Percentiles rank a stretch among this genome's conserved stretches.
Evolutionary conservation across 2,329 filamentous ascomycete genomes (phyloP).

Genomic region (Pseudogymnoascus destructans): DNA sequence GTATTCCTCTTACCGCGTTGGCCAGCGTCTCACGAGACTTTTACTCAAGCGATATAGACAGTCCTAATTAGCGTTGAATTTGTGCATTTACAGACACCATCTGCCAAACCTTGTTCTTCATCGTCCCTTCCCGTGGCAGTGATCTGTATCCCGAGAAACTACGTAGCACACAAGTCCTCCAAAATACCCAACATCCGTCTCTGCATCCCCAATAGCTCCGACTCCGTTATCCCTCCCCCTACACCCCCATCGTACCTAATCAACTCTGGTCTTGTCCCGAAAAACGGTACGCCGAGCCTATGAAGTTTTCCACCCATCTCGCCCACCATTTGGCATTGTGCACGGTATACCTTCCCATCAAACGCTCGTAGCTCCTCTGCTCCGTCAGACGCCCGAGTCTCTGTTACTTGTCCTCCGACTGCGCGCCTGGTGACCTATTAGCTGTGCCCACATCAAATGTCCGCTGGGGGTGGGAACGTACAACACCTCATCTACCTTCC

Average conservation of each 20-base stretch:
- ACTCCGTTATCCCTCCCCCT: conserved; percentile 26
- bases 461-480: conserved; percentile 28
- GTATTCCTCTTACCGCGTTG: not conserved
- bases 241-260: conserved; percentile 27
- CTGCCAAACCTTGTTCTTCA: not conserved
- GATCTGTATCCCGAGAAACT: not conserved
- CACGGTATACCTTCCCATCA: conserved; percentile 49
- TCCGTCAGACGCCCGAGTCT: conserved; percentile 28
- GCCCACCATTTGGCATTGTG: conserved; percentile 44
- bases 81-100: not conserved
- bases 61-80: not conserved
- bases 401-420: conserved; percentile 31
- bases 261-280: conserved; percentile 35
- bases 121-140: not conserved
- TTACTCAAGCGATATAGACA: not conserved
- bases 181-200: conserved; percentile 36
- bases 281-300: conserved; percentile 46
- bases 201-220: conserved; percentile 33
- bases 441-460: not conserved
- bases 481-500: conserved; percentile 41
- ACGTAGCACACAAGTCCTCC: conserved; percentile 33
- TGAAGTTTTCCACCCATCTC: conserved; percentile 43
- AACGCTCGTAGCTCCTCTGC: conserved; percentile 42
- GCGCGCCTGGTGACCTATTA: conserved; percentile 27
- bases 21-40: not conserved